Conservation (phyloP, 805 yeast genomes). For the Wickerhamiella brachini region DNA sequence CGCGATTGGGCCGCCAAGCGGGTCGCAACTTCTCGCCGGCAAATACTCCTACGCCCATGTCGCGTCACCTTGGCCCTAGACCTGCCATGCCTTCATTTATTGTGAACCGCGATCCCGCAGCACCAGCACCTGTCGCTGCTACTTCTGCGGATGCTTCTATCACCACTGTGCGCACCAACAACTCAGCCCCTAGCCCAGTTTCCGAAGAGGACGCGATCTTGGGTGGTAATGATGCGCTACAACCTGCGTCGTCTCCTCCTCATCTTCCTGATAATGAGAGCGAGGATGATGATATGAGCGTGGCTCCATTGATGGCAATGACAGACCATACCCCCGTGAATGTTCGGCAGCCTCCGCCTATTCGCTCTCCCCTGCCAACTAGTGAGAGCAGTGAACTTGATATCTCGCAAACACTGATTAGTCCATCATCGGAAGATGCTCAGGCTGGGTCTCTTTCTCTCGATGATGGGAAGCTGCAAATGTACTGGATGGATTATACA, state of each 20-base stretch:
- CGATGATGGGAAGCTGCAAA: slow-evolving; percentile 35
- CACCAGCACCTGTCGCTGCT: background rate
- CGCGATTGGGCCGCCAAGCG: background rate
- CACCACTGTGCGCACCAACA: too few relatives aligned
- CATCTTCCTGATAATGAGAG: background rate
- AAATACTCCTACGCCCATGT: background rate
- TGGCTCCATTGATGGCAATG: background rate
- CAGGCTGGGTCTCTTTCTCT: background rate
- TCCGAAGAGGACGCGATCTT: background rate
- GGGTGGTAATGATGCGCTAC: background rate
- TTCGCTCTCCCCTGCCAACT: background rate
- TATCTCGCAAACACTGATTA: background rate
- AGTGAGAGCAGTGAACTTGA: background rate
- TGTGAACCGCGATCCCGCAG: background rate
- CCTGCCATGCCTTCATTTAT: background rate
- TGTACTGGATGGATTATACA: slow-evolving; percentile 84
- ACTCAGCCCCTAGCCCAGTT: background rate
- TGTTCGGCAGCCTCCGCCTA: background rate
- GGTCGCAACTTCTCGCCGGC: background rate
- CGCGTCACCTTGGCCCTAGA: background rate
- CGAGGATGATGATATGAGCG: background rate
- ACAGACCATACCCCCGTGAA: background rate
- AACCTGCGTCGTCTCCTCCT: background rate
- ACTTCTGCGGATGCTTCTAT: background rate
- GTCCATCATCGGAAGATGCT: background rate